A percentile compares a stretch with the other conserved stretches of the same genome.
phyloP scores from a whole-genome alignment of 805 yeast species.

The Yarrowia osloensis region DNA sequence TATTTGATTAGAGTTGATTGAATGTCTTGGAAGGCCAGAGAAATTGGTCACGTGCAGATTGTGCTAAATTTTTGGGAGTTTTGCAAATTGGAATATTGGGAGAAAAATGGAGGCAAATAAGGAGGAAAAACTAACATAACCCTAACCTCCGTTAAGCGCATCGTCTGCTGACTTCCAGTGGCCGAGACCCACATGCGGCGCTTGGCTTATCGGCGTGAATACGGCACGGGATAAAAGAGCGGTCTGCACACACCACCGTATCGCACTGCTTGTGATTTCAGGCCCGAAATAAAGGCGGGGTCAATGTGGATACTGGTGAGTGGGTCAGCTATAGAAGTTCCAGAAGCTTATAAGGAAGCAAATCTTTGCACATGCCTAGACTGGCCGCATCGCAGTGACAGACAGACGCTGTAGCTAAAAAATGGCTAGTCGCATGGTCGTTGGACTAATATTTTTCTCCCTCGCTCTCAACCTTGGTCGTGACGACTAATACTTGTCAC shows the following conservation, averaged over 20 bases:
- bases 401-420: background rate
- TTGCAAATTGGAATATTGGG: background rate
- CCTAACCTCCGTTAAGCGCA: background rate
- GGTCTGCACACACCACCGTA: constrained; percentile 3
- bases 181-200: background rate
- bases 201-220: constrained; percentile 23
- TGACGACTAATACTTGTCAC: background rate
- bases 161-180: background rate
- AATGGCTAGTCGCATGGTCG: background rate
- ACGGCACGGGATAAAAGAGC: constrained; percentile 1
- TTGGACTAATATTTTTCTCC: background rate
- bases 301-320: background rate
- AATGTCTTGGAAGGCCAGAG: background rate
- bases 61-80: background rate
- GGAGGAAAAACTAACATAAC: no score
- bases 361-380: background rate
- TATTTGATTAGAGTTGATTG: background rate
- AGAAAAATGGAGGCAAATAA: no score
- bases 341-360: background rate
- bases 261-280: background rate
- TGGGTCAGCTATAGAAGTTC: background rate
- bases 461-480: background rate
- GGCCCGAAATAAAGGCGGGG: background rate
- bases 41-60: constrained; percentile 6
- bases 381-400: background rate